Percentiles rank a stretch among this genome's conserved stretches.
phyloP scores from a whole-genome alignment of 768 basidiomycete genomes.

The Botryobasidium botryosum region DNA sequence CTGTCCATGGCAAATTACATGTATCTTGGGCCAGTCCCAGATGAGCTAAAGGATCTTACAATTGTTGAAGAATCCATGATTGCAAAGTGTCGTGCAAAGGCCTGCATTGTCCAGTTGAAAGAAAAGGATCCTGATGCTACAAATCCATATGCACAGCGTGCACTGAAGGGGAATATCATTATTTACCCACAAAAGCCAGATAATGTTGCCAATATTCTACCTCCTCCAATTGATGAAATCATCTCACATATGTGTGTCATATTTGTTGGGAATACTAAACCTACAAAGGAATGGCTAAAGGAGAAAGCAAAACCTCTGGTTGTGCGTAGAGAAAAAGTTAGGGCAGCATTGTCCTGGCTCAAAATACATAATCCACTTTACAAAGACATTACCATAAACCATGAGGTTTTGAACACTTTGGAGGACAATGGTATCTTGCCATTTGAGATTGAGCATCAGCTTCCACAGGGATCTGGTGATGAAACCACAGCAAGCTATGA shows the following conservation, averaged over 20 bases:
- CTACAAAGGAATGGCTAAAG: conserved; percentile 9
- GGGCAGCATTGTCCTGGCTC: conserved; percentile 5
- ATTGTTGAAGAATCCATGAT: neutral
- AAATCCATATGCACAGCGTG: neutral
- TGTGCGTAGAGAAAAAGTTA: conserved; percentile 6
- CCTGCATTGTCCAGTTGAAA: neutral
- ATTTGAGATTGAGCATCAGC: neutral
- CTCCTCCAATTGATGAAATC: conserved; percentile 11
- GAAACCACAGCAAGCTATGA: neutral
- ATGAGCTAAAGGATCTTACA: neutral
- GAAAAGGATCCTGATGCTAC: neutral
- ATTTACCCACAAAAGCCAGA: conserved; percentile 9
- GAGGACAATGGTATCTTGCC: conserved; percentile 1
- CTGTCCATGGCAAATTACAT: neutral
- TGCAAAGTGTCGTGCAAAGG: neutral
- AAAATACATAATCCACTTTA: conserved; percentile 9
- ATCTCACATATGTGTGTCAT: conserved; percentile 11
- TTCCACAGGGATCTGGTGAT: no score
- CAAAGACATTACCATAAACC: conserved; percentile 2
- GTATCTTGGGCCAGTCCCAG: neutral
- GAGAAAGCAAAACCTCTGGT: conserved; percentile 8
- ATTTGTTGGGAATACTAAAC: conserved; percentile 9
- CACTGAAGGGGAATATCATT: conserved; percentile 8
- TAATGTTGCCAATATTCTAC: conserved; percentile 5
- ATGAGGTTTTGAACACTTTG: neutral